A percentile compares a stretch with the other conserved stretches of the same genome.
Conservation (phyloP, 768 basidiomycete genomes). For the Russula foetens region DNA sequence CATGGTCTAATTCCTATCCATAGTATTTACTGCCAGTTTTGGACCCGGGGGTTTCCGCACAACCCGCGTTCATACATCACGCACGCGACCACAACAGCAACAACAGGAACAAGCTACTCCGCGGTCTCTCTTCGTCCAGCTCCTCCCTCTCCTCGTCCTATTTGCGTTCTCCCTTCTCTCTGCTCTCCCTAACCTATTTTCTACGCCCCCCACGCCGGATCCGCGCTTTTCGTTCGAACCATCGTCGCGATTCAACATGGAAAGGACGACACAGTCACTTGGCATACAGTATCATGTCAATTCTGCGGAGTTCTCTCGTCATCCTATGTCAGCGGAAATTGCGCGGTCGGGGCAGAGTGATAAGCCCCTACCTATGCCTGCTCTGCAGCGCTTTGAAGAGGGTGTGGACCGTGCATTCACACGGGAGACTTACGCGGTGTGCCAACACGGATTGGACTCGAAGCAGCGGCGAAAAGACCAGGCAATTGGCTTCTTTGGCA, state of each 20-base stretch:
- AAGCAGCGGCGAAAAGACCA: slow-evolving; percentile 66
- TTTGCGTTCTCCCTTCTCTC: slow-evolving; percentile 80
- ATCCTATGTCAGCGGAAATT: slow-evolving; percentile 71
- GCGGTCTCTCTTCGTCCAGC: slow-evolving; percentile 62
- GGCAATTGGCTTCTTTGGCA: slow-evolving; percentile 81
- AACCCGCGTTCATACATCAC: slow-evolving; percentile 43
- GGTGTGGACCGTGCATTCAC: slow-evolving; percentile 70
- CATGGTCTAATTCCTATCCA: slow-evolving; percentile 14
- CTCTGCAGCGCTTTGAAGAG: slow-evolving; percentile 62
- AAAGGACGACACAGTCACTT: slow-evolving; percentile 60
- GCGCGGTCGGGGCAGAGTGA: slow-evolving; percentile 32
- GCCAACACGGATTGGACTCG: slow-evolving; percentile 58
- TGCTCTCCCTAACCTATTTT: slow-evolving; percentile 68
- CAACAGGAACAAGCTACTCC: slow-evolving; percentile 38
- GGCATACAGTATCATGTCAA: slow-evolving; percentile 84
- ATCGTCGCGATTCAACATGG: slow-evolving; percentile 54
- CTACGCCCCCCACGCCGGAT: slow-evolving; percentile 60
- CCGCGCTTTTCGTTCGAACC: slow-evolving; percentile 68
- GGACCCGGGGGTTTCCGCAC: slow-evolving; percentile 79
- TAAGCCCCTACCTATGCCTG: slow-evolving; percentile 19
- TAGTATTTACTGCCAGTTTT: slow-evolving; percentile 71
- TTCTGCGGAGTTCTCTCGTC: slow-evolving; percentile 60
- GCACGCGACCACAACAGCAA: slow-evolving; percentile 27
- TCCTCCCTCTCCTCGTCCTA: slow-evolving; percentile 77
- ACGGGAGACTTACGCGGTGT: slow-evolving; percentile 58